phyloP scores from a whole-genome alignment of 345 rosid species.

The Brassica carinata region DNA sequence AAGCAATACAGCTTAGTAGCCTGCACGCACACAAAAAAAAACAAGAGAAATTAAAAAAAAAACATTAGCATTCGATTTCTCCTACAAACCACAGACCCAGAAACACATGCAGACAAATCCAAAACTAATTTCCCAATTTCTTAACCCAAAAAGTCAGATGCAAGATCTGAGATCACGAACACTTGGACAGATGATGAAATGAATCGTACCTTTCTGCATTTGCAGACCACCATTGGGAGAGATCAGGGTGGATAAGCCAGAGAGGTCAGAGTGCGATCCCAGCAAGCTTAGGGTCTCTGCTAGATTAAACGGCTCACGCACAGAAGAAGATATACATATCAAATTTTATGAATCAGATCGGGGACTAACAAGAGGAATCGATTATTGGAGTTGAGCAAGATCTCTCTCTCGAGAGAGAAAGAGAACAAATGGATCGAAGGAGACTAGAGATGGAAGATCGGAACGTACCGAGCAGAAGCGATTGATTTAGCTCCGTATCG shows the following conservation, averaged over 20 bases:
- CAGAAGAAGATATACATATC: slow-evolving; percentile 3
- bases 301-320: not conserved
- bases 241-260: slow-evolving; percentile 22
- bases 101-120: slow-evolving; percentile 27
- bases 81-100: not conserved
- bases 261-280: slow-evolving; percentile 27
- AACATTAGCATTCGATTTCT: slow-evolving; percentile 11
- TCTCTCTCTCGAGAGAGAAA: not conserved
- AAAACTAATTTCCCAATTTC: not conserved
- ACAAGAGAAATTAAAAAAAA: not conserved
- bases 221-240: slow-evolving; percentile 85
- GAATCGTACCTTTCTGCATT: slow-evolving; percentile 77
- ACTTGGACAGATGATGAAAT: not conserved
- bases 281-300: slow-evolving; percentile 4
- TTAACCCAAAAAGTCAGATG: slow-evolving; percentile 28
- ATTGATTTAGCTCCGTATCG: not conserved
- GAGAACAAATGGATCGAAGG: not conserved
- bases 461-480: slow-evolving; percentile 33
- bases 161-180: slow-evolving; percentile 5
- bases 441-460: not conserved
- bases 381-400: not conserved
- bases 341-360: slow-evolving; percentile 20
- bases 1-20: slow-evolving; percentile 96
- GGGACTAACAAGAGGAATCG: slow-evolving; percentile 11
- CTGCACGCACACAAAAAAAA: slow-evolving; percentile 42